Percentiles rank a stretch among this genome's conserved stretches.
Conservation (phyloP, 176 grass and related monocot species). For the Neostapfia colusana region DNA sequence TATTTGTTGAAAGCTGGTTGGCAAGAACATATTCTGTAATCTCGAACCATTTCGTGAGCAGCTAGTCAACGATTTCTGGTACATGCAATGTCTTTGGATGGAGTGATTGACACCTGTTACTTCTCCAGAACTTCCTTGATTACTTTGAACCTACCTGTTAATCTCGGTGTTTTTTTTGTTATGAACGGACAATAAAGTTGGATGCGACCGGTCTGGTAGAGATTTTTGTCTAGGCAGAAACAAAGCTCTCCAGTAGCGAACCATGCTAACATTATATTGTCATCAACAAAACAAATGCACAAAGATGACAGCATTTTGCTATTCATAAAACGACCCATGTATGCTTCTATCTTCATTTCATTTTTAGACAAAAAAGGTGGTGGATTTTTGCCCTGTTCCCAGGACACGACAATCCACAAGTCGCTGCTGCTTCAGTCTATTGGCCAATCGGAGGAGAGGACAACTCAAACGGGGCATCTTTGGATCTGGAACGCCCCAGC, state of each 20-base stretch:
- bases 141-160: neutral
- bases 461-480: conserved; percentile 39
- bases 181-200: too few species aligned
- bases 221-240: too few species aligned
- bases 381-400: neutral
- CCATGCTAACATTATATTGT: neutral
- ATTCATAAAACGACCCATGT: neutral
- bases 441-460: conserved; percentile 42
- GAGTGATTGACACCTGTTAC: neutral
- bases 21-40: conserved; percentile 53
- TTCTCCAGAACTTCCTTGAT: neutral
- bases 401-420: conserved; percentile 41
- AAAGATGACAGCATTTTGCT: neutral
- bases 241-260: neutral
- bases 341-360: neutral
- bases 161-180: neutral
- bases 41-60: conserved; percentile 19
- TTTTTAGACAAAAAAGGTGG: neutral
- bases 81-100: conserved; percentile 26
- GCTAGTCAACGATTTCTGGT: conserved; percentile 44
- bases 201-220: too few species aligned
- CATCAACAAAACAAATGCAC: conserved; percentile 8
- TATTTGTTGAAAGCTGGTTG: conserved; percentile 54
- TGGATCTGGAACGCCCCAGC: conserved; percentile 38
- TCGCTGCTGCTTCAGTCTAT: conserved; percentile 26